Conservation (phyloP, 805 yeast species). For the Candida xyloterini region DNA sequence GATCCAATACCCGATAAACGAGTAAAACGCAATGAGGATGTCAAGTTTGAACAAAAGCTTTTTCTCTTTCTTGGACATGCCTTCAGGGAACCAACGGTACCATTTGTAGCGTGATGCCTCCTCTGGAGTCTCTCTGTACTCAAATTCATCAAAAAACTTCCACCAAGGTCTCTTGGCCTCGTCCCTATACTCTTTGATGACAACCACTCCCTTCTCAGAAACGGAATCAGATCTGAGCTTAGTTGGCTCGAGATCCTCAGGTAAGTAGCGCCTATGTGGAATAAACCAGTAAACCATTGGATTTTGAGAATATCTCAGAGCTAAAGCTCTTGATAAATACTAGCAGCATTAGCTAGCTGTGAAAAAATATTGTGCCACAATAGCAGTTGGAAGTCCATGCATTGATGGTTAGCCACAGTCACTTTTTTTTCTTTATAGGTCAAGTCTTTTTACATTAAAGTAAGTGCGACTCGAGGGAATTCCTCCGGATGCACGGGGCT, state of each 20-base stretch:
- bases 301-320: too few species aligned
- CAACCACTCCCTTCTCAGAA: neutral
- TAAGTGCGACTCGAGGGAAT: too few species aligned
- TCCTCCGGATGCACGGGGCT: too few species aligned
- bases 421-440: too few species aligned
- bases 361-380: too few species aligned
- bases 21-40: conserved; percentile 49
- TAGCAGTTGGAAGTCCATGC: too few species aligned
- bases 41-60: conserved; percentile 53
- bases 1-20: conserved; percentile 65
- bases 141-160: conserved; percentile 59
- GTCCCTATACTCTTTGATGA: conserved; percentile 43
- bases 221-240: neutral
- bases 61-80: conserved; percentile 46
- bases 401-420: too few species aligned
- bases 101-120: conserved; percentile 38
- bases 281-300: neutral
- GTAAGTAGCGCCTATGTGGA: neutral
- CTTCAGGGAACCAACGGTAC: conserved; percentile 53
- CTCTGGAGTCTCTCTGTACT: conserved; percentile 45
- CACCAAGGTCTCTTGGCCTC: conserved; percentile 54
- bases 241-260: neutral
- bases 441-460: too few species aligned
- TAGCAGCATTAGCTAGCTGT: too few species aligned
- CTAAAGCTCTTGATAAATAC: too few species aligned